Conservation (phyloP, 2,329 filamentous ascomycete species). For the Pseudomassariella vexata region DNA sequence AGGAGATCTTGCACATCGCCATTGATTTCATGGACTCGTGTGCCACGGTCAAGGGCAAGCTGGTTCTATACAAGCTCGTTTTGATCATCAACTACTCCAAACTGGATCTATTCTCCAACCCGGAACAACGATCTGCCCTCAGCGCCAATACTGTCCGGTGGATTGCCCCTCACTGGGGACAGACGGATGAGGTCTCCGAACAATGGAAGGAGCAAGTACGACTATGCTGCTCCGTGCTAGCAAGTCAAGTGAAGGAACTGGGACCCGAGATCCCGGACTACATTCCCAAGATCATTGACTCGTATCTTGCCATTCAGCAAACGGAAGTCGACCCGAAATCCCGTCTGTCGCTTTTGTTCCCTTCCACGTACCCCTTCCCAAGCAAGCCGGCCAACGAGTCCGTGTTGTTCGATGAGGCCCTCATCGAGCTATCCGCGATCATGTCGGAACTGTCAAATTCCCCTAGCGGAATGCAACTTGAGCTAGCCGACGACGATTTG, state of each 20-base stretch:
- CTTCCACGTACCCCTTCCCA: conserved; percentile 84
- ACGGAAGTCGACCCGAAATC: conserved; percentile 48
- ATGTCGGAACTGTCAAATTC: conserved; percentile 76
- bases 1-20: conserved; percentile 85
- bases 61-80: conserved; percentile 86
- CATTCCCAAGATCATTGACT: conserved; percentile 84
- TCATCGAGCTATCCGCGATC: conserved; percentile 84
- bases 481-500: conserved; percentile 69
- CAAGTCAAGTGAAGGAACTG: conserved; percentile 74
- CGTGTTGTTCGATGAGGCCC: conserved; percentile 69
- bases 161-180: conserved; percentile 92
- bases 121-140: conserved; percentile 68
- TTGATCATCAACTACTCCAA: conserved; percentile 88
- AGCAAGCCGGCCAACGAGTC: conserved; percentile 56
- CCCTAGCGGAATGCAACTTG: conserved; percentile 67
- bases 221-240: conserved; percentile 86
- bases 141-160: conserved; percentile 80
- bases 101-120: conserved; percentile 73
- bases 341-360: conserved; percentile 82
- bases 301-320: conserved; percentile 71
- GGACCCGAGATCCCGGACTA: conserved; percentile 81
- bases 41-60: conserved; percentile 78
- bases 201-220: conserved; percentile 93
- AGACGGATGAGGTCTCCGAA: conserved; percentile 63
- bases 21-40: conserved; percentile 94